Conservation (phyloP, 2,329 filamentous ascomycete species). For the Arthroderma sp. region DNA sequence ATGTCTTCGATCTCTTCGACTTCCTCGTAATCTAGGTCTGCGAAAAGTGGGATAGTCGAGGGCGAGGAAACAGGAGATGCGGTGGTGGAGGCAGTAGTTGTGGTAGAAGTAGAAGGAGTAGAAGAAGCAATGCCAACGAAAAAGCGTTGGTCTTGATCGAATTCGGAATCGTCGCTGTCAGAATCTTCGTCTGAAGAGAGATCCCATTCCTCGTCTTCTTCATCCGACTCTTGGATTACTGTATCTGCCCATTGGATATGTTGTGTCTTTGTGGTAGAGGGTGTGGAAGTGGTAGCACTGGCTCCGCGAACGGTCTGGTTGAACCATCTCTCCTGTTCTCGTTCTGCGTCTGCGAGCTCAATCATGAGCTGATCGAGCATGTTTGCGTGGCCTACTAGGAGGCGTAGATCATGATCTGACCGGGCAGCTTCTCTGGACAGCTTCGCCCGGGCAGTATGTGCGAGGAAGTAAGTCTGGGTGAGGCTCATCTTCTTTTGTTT, state of each 20-base stretch:
- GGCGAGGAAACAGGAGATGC: slow-evolving; percentile 13
- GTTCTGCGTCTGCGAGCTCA: slow-evolving; percentile 82
- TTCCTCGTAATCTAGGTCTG: slow-evolving; percentile 24
- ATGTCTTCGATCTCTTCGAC: slow-evolving; percentile 4
- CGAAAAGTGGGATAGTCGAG: too few species aligned
- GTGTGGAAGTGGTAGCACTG: slow-evolving; percentile 18
- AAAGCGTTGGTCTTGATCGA: slow-evolving; percentile 28
- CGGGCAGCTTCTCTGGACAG: slow-evolving; percentile 82
- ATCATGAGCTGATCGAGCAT: slow-evolving; percentile 90
- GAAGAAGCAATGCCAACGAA: neutral
- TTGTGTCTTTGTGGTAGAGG: slow-evolving; percentile 34
- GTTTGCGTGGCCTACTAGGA: slow-evolving; percentile 96
- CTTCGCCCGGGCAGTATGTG: slow-evolving; percentile 92
- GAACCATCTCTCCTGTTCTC: slow-evolving; percentile 95
- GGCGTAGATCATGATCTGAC: slow-evolving; percentile 84
- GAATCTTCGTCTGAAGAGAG: slow-evolving; percentile 39
- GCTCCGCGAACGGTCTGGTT: slow-evolving; percentile 82
- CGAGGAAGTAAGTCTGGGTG: slow-evolving; percentile 96
- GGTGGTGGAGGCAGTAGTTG: neutral
- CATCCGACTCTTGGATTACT: slow-evolving; percentile 57
- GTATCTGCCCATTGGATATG: slow-evolving; percentile 82
- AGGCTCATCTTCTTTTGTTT: slow-evolving; percentile 85
- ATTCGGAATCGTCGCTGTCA: slow-evolving; percentile 26
- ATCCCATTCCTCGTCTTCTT: slow-evolving; percentile 44
- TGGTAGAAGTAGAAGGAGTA: slow-evolving; percentile 4